Percentiles rank a stretch among this genome's conserved stretches.
phyloP scores from a whole-genome alignment of 495 filamentous ascomycete species.

The Xylaria longipes region DNA sequence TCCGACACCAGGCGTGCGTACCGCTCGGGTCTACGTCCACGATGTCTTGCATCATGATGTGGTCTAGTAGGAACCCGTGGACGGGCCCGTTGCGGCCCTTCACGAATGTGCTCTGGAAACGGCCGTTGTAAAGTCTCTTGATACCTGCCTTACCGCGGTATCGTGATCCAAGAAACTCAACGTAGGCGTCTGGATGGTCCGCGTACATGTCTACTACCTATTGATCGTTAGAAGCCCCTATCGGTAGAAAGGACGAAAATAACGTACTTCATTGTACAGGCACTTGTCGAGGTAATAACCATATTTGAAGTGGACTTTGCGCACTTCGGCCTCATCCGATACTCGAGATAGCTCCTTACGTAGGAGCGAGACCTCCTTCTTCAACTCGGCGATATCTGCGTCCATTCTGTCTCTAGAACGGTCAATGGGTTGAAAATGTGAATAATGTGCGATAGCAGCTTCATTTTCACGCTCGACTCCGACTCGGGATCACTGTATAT shows the following conservation, averaged over 20 bases:
- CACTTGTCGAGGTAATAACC: conserved; percentile 67
- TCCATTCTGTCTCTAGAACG: conserved; percentile 21
- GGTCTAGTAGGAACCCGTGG: conserved; percentile 61
- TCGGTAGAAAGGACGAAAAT: not conserved
- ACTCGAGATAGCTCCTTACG: conserved; percentile 35
- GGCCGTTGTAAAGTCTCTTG: conserved; percentile 58
- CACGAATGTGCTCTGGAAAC: conserved; percentile 56
- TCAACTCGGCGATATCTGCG: conserved; percentile 34
- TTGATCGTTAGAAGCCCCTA: not conserved
- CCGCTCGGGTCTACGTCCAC: conserved; percentile 54
- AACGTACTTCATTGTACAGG: conserved; percentile 58
- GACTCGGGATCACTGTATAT: conserved; percentile 17
- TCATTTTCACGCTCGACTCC: not conserved
- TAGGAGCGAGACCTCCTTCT: conserved; percentile 39
- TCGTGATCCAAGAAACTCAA: conserved; percentile 62
- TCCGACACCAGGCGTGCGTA: conserved; percentile 58
- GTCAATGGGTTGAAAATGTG: not conserved
- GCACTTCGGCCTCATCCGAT: conserved; percentile 55
- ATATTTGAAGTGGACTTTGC: conserved; percentile 62
- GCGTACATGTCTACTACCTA: conserved; percentile 59
- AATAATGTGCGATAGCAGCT: not conserved
- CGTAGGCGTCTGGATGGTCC: conserved; percentile 60
- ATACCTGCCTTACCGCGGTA: conserved; percentile 61
- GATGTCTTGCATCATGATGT: conserved; percentile 64
- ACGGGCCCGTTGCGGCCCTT: conserved; percentile 62